Evolutionary conservation across 75 land plant species (phyloP), one percentile per base, ranked within the genome.

Genomic region (Pinus tabuliformis): DNA sequence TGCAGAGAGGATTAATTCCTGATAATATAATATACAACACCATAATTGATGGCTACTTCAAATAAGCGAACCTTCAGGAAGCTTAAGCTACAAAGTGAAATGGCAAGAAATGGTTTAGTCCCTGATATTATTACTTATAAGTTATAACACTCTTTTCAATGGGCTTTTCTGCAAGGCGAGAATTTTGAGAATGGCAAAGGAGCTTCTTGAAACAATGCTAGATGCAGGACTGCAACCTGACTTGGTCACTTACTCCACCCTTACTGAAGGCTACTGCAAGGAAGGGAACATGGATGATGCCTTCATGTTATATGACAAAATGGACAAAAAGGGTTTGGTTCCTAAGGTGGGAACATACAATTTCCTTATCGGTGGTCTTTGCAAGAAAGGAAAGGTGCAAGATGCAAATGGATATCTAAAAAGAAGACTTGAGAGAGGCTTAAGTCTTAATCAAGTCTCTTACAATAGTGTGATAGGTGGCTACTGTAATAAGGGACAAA

Each of bases 391-490:
- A 33, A 60, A 75, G 68, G 70, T 86, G 68, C 76, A 87, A 71
- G 60, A 76, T 52, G 93, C 91, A 18, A 30, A 91, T 33, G 5
- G 15, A 21, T 81, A 83, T 54, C 84, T 92, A 54, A 79, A 82
- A 76, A 80, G 87, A 26, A 89, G 92, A 90, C 81, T 85, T 61
- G 60, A 49, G 26, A 74, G 76, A 42, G 93, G 95, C 1, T 77
- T 87, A 57, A 78, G 77, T 56, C 93, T 91, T 9, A 91, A 92
- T 72, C 75, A 61, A 71, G 81, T 92, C 7, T 78, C 92, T 49
- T 92, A 95, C 75, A 95, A 92, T 57, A 85, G 86, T 62, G 79
- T 95, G 77, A 89, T 92, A 24, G 80, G 78, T 74, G 86, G 91
- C 56, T 89, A 85, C 63, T 89, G 89, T 72, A 83, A 73, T 62